These are phyloP conservation scores for Sutorius australiensis DNA, from an alignment of 768 basidiomycete species.

Conservation along the genomic window DNA sequence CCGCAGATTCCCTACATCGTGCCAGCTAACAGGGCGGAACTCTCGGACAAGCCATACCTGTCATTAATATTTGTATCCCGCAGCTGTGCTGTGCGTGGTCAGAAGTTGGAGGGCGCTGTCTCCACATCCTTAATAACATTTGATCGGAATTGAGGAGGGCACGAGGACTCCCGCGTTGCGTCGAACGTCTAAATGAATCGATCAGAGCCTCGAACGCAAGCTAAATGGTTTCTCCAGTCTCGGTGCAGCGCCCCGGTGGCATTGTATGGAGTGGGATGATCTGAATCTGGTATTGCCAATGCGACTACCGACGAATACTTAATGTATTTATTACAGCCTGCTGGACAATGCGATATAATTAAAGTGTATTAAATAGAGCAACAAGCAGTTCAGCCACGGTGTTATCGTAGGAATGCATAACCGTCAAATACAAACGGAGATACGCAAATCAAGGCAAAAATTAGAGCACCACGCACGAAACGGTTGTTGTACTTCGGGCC, in stretches of 20 bases:
- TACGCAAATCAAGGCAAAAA: conserved; percentile 11
- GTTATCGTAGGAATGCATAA: background rate
- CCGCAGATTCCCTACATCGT: no score
- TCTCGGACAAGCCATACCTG: background rate
- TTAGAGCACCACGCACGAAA: conserved; percentile 13
- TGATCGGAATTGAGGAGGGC: conserved; percentile 2
- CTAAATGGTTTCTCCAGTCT: background rate
- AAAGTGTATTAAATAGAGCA: conserved; percentile 6
- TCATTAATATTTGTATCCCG: background rate
- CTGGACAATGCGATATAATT: background rate
- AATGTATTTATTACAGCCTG: background rate
- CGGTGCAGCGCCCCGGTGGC: background rate
- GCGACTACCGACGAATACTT: background rate
- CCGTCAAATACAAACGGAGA: conserved; percentile 14
- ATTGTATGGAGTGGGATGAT: background rate
- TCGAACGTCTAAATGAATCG: background rate
- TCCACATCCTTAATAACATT: background rate
- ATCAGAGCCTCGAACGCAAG: background rate
- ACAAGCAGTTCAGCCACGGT: no score
- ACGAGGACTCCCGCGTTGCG: conserved; percentile 5
- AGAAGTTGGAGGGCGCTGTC: background rate
- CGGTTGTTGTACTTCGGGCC: conserved; percentile 6
- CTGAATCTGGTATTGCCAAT: background rate
- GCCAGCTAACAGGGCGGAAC: background rate
- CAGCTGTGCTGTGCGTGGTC: background rate